A percentile compares a stretch with the other conserved stretches of the same genome.
phyloP scores from a whole-genome alignment of 768 basidiomycete genomes.

The Candolleomyces efflorescens region DNA sequence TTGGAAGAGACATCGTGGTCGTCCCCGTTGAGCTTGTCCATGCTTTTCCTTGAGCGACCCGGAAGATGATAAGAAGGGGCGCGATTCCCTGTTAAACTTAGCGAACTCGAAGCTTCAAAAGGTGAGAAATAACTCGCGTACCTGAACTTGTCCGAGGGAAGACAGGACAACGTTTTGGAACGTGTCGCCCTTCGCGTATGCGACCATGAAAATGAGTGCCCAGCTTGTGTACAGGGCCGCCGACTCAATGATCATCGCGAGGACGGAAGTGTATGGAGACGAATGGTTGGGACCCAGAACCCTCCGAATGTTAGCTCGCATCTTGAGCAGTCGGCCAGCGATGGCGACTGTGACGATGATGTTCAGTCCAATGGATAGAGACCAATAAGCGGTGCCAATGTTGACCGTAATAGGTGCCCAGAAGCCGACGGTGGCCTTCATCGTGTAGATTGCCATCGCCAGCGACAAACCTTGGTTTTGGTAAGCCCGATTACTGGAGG shows the following conservation, averaged over 20 bases:
- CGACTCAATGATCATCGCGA: slow-evolving; percentile 33
- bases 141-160: slow-evolving; percentile 17
- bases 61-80: slow-evolving; percentile 16
- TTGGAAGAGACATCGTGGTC: not conserved
- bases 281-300: slow-evolving; percentile 21
- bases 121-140: not conserved
- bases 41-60: slow-evolving; percentile 16
- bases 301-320: slow-evolving; percentile 17
- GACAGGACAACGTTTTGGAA: slow-evolving; percentile 26
- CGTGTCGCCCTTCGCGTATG: slow-evolving; percentile 25
- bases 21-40: slow-evolving; percentile 1
- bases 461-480: slow-evolving; percentile 6
- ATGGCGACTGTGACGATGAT: slow-evolving; percentile 33
- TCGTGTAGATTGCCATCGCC: slow-evolving; percentile 8
- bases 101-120: not conserved
- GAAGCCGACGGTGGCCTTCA: slow-evolving; percentile 7
- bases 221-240: slow-evolving; percentile 33
- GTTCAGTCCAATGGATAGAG: slow-evolving; percentile 33
- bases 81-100: slow-evolving; percentile 11
- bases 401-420: slow-evolving; percentile 17
- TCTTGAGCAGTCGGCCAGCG: slow-evolving; percentile 26
- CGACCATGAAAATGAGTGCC: slow-evolving; percentile 29
- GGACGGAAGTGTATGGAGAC: slow-evolving; percentile 27
- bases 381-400: slow-evolving; percentile 32
- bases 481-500: not conserved